A percentile compares a stretch with the other conserved stretches of the same genome.
phyloP scores from a whole-genome alignment of 2,329 filamentous ascomycete genomes.

The Botrytis cinerea region DNA sequence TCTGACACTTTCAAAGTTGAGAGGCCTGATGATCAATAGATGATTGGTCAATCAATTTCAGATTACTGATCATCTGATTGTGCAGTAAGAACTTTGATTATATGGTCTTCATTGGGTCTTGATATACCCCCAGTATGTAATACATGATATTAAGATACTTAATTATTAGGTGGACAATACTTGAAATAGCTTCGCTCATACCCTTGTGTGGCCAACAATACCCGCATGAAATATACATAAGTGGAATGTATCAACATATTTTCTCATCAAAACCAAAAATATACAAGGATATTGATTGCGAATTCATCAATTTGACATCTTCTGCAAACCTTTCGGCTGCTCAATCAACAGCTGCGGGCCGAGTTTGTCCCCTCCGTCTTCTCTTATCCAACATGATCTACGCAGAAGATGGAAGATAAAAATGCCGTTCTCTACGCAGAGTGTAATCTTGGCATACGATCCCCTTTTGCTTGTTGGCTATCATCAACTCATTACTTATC shows the following conservation, averaged over 20 bases:
- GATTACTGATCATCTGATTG: conserved; percentile 22
- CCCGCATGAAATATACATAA: neutral
- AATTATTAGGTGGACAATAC: neutral
- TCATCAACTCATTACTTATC: conserved; percentile 37
- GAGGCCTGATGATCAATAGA: conserved; percentile 25
- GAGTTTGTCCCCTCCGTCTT: conserved; percentile 37
- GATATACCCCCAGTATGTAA: neutral
- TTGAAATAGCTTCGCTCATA: neutral
- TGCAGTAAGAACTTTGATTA: neutral
- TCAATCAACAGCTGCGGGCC: conserved; percentile 23
- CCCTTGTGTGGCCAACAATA: neutral
- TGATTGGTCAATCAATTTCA: conserved; percentile 31
- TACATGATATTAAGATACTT: neutral
- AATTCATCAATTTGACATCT: conserved; percentile 31
- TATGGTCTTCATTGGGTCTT: neutral
- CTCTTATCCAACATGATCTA: conserved; percentile 36
- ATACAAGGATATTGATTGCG: conserved; percentile 34
- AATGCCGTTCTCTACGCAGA: conserved; percentile 33
- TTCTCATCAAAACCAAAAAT: neutral
- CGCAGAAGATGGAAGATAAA: conserved; percentile 23
- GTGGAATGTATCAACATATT: neutral
- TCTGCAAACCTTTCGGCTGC: conserved; percentile 20
- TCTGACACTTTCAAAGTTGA: neutral
- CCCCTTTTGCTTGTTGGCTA: conserved; percentile 36
- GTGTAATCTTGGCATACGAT: conserved; percentile 40